Conservation (phyloP, 2,329 filamentous ascomycete genomes). For the Dothideomycetes sp. region DNA sequence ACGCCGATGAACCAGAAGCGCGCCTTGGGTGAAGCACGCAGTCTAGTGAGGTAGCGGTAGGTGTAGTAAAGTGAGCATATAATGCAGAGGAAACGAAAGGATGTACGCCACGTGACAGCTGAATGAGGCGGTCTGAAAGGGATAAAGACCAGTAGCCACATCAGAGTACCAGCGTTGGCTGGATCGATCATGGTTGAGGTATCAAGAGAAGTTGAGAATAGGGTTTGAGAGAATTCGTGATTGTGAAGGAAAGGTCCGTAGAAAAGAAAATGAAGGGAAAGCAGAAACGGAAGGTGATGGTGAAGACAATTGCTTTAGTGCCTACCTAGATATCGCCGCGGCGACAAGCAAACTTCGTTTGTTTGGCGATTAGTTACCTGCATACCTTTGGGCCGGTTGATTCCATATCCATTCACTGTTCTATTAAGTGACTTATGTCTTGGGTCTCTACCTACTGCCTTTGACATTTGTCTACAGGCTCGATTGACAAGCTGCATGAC, state of each 20-base stretch:
- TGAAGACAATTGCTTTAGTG: background rate
- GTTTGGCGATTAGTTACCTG: too few species aligned
- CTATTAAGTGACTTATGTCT: too few species aligned
- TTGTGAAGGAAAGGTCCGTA: too few species aligned
- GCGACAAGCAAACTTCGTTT: too few species aligned
- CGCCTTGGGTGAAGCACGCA: background rate
- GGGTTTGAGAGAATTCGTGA: background rate
- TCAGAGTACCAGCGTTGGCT: background rate
- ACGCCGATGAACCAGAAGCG: background rate
- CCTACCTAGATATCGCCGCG: too few species aligned
- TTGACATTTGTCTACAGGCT: too few species aligned
- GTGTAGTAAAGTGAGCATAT: background rate
- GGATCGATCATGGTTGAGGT: background rate
- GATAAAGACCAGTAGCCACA: constrained; percentile 1
- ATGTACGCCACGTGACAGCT: background rate
- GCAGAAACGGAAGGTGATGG: too few species aligned
- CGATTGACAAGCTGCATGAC: too few species aligned
- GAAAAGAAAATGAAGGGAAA: too few species aligned
- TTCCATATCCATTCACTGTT: too few species aligned
- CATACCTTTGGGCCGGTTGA: too few species aligned
- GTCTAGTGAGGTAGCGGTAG: background rate
- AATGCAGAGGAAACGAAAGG: background rate
- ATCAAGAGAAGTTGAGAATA: background rate
- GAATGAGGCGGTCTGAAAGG: background rate
- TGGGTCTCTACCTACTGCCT: too few species aligned